A percentile compares a stretch with the other conserved stretches of the same genome.
Evolutionary conservation across 2,329 filamentous ascomycete genomes (phyloP).

Genomic region (Arthrobotrys musiformis): DNA sequence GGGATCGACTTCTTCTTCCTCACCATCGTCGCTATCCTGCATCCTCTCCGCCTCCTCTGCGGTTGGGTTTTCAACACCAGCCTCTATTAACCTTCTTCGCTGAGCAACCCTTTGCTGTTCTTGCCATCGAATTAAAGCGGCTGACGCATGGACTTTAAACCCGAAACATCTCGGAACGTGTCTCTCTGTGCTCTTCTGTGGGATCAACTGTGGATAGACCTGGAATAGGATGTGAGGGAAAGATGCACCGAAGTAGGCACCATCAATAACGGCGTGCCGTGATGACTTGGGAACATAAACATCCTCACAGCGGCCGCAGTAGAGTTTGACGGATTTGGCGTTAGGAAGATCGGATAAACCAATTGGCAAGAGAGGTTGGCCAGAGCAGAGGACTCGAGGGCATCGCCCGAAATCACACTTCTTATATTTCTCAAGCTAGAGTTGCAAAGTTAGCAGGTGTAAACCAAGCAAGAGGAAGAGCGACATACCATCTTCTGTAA

Average conservation of each 20-base stretch:
- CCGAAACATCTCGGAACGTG: conserved; percentile 93
- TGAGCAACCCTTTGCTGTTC: conserved; percentile 81
- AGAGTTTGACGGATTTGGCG: conserved; percentile 91
- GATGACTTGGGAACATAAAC: conserved; percentile 99
- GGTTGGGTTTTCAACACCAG: conserved; percentile 79
- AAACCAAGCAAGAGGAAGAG: not conserved
- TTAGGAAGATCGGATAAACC: conserved; percentile 90
- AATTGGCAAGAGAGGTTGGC: conserved; percentile 92
- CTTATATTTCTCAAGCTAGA: conserved; percentile 96
- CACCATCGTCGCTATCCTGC: conserved; percentile 73
- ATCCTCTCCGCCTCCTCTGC: conserved; percentile 72
- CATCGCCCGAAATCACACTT: conserved; percentile 98
- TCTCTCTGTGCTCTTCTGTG: conserved; percentile 82
- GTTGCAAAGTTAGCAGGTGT: not conserved
- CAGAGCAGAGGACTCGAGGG: conserved; percentile 92
- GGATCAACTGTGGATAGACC: conserved; percentile 90
- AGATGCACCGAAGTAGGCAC: conserved; percentile 96
- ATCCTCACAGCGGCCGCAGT: conserved; percentile 96
- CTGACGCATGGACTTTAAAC: conserved; percentile 92
- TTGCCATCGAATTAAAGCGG: conserved; percentile 91
- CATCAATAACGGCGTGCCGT: conserved; percentile 92
- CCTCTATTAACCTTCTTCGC: conserved; percentile 77
- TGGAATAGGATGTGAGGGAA: conserved; percentile 99
- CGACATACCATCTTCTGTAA: conserved; percentile 87
- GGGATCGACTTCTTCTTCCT: conserved; percentile 68